Evolutionary conservation across 179 eudicot genomes (phyloP).

Genomic region (Corrigiola litoralis): DNA sequence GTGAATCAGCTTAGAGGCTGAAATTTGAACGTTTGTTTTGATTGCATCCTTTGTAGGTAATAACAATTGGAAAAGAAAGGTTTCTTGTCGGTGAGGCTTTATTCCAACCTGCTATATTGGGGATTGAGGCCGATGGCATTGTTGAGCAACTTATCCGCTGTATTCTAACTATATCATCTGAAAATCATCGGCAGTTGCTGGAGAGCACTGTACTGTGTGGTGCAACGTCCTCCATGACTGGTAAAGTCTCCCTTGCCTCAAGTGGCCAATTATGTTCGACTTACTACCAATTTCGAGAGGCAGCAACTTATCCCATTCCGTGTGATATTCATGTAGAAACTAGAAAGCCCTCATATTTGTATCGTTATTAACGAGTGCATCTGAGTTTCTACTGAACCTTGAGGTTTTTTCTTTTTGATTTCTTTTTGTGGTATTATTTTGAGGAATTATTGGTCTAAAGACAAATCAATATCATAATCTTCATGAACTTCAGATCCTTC

Average conservation of each 20-base stretch:
- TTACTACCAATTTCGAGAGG: neutral
- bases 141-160: constrained; percentile 94
- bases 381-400: too few species aligned
- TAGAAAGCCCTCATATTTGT: neutral
- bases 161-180: constrained; percentile 73
- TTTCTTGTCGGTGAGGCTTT: constrained; percentile 85
- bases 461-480: too few species aligned
- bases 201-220: constrained; percentile 96
- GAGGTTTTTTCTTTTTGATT: too few species aligned
- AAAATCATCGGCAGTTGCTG: constrained; percentile 85
- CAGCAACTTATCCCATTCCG: neutral
- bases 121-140: constrained; percentile 83
- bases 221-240: constrained; percentile 65
- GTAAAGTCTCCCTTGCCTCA: constrained; percentile 31
- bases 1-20: neutral
- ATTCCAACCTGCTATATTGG: constrained; percentile 73
- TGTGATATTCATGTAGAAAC: neutral
- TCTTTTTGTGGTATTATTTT: too few species aligned
- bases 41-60: constrained; percentile 47
- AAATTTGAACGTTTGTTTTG: neutral
- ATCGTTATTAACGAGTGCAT: too few species aligned
- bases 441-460: too few species aligned
- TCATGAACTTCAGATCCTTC: too few species aligned
- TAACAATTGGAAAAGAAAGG: constrained; percentile 69
- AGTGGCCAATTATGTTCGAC: neutral